Conservation (phyloP, 441 rosid genomes). For the Melastoma candidum region DNA sequence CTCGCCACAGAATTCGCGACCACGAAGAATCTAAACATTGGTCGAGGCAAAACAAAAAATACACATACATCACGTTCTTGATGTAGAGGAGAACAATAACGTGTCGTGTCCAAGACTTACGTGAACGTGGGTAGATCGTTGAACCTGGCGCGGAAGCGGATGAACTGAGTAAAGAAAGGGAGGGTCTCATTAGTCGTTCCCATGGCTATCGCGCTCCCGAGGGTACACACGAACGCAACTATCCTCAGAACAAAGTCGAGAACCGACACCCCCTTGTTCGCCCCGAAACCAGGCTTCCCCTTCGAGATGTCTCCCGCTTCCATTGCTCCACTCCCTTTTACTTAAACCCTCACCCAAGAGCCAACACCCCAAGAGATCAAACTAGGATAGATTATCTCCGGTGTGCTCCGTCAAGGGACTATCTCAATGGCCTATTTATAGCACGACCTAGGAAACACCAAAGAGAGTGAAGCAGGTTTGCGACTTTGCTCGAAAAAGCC, state of each 20-base stretch:
- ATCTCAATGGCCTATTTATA: too few species aligned
- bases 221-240: slow-evolving; percentile 36
- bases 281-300: slow-evolving; percentile 20
- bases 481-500: too few species aligned
- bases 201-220: slow-evolving; percentile 65
- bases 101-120: slow-evolving; percentile 24
- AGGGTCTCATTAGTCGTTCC: slow-evolving; percentile 53
- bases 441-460: too few species aligned
- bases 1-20: slow-evolving; percentile 49
- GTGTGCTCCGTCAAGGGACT: too few species aligned
- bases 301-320: slow-evolving; percentile 23
- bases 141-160: slow-evolving; percentile 35
- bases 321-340: slow-evolving; percentile 14
- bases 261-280: slow-evolving; percentile 30
- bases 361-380: not conserved
- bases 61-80: not conserved
- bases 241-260: slow-evolving; percentile 41
- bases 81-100: not conserved
- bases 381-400: too few species aligned
- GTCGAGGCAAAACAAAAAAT: not conserved
- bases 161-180: slow-evolving; percentile 36
- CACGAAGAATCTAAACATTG: slow-evolving; percentile 52
- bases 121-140: slow-evolving; percentile 58
- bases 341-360: too few species aligned
- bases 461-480: too few species aligned